Percentiles rank a stretch among this genome's conserved stretches.
These are phyloP conservation scores for Penicillium lagena DNA, from an alignment of 495 filamentous ascomycete species.

Conservation along the genomic window DNA sequence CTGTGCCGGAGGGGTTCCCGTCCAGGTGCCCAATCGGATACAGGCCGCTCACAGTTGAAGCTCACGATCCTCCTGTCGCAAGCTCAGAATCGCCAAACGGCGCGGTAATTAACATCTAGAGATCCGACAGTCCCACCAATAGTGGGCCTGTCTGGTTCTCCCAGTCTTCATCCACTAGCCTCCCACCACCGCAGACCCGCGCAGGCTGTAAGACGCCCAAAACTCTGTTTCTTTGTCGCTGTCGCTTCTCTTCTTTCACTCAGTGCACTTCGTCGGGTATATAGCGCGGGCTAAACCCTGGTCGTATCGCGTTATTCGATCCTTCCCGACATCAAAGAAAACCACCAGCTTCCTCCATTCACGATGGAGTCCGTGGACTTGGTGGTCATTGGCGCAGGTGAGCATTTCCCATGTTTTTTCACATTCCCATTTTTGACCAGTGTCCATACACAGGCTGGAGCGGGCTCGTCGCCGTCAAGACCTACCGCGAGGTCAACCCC, in stretches of 20 bases:
- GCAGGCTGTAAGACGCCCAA: neutral
- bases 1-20: neutral
- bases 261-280: too few relatives aligned
- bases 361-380: conserved; percentile 25
- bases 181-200: too few relatives aligned
- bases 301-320: neutral
- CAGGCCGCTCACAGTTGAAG: too few relatives aligned
- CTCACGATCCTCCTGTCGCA: too few relatives aligned
- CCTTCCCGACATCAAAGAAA: neutral
- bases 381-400: conserved; percentile 43
- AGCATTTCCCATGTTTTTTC: neutral
- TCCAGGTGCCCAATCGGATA: neutral
- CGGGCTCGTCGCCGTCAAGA: conserved; percentile 56
- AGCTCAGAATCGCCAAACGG: too few relatives aligned
- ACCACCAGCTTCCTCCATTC: neutral
- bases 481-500: conserved; percentile 51
- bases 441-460: conserved; percentile 36
- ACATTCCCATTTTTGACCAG: too few relatives aligned
- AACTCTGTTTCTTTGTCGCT: neutral
- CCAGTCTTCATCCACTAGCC: too few relatives aligned
- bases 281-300: too few relatives aligned
- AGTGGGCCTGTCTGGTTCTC: too few relatives aligned
- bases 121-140: too few relatives aligned
- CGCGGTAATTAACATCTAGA: too few relatives aligned
- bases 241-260: neutral